These are phyloP conservation scores for Tuber borchii DNA, from an alignment of 495 filamentous ascomycete species.

Conservation along the genomic window DNA sequence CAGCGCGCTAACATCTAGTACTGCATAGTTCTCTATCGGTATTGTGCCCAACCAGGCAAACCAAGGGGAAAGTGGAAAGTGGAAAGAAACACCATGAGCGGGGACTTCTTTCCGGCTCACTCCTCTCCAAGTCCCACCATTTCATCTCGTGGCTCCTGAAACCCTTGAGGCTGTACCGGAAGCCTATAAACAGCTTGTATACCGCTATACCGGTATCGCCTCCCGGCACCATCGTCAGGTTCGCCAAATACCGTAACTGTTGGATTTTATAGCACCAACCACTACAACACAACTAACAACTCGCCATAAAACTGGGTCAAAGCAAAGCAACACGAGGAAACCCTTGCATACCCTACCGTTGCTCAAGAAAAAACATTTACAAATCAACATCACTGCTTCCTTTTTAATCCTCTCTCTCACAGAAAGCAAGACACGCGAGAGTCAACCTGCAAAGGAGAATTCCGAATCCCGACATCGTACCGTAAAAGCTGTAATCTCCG, in stretches of 20 bases:
- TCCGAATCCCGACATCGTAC: neutral
- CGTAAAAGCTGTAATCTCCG: too few relatives aligned
- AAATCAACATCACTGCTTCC: neutral
- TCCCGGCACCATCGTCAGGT: neutral
- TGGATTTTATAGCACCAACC: neutral
- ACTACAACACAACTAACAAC: neutral
- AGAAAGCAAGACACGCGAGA: neutral
- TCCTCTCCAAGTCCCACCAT: neutral
- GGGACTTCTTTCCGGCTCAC: neutral
- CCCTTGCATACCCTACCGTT: neutral
- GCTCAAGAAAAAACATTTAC: neutral
- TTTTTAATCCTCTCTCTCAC: neutral
- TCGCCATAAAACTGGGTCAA: constrained; percentile 2
- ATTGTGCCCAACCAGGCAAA: neutral
- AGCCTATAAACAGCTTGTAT: neutral
- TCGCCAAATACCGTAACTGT: constrained; percentile 4
- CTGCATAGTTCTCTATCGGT: neutral
- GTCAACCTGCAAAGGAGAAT: neutral
- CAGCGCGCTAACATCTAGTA: neutral
- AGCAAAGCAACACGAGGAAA: constrained; percentile 6
- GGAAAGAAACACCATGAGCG: neutral
- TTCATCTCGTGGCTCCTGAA: neutral
- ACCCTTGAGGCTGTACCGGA: neutral
- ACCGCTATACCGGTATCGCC: neutral
- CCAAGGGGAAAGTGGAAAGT: neutral